Percentiles rank a stretch among this genome's conserved stretches.
Evolutionary conservation across 1,139 yeast genomes (phyloP).

Genomic region (Diutina sp.): DNA sequence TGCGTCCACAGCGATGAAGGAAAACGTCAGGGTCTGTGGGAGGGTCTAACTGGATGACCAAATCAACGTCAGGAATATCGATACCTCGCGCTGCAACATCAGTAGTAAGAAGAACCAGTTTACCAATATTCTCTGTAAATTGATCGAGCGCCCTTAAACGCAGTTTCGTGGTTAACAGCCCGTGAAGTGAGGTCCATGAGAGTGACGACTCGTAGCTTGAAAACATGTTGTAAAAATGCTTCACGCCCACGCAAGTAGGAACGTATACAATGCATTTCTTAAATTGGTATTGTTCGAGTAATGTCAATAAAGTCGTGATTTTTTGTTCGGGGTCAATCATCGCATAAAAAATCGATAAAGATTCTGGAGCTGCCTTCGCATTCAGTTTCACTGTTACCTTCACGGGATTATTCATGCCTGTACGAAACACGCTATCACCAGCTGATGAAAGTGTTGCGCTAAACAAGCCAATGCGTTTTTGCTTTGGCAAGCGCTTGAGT

Average conservation of each 20-base stretch:
- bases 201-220: conserved; percentile 9
- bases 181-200: conserved; percentile 56
- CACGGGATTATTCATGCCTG: conserved; percentile 87
- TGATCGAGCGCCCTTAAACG: conserved; percentile 56
- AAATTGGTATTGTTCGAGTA: conserved; percentile 42
- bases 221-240: conserved; percentile 55
- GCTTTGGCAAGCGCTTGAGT: conserved; percentile 63
- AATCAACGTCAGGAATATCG: conserved; percentile 84
- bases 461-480: conserved; percentile 84
- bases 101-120: conserved; percentile 62
- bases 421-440: conserved; percentile 51
- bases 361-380: conserved; percentile 38
- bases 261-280: conserved; percentile 77
- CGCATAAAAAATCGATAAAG: conserved; percentile 53
- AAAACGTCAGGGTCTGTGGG: conserved; percentile 59
- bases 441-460: conserved; percentile 87
- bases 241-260: conserved; percentile 82
- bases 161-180: conserved; percentile 66
- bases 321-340: conserved; percentile 49
- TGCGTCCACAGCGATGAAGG: conserved; percentile 10
- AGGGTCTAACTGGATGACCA: conserved; percentile 80
- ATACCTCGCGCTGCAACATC: conserved; percentile 92
- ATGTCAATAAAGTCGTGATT: conserved; percentile 40
- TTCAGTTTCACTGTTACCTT: conserved; percentile 58
- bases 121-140: conserved; percentile 38